Percentiles rank a stretch among this genome's conserved stretches.
These are phyloP conservation scores for Talinum fruticosum DNA, from an alignment of 148 eudicot species.

Conservation along the genomic window DNA sequence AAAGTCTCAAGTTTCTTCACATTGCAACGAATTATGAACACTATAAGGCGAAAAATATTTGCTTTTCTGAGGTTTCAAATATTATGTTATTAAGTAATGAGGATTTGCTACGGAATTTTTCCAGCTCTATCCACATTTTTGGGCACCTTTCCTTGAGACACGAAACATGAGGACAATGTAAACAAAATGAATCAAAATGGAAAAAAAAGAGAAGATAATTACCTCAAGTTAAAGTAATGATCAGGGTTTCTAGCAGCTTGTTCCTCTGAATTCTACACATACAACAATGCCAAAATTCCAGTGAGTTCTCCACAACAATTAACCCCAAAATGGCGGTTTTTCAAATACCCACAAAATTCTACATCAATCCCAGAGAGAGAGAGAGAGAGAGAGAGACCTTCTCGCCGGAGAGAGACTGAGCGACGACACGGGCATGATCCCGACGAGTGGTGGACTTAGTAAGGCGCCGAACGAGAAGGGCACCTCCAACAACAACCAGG, in stretches of 20 bases:
- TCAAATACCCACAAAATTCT: not conserved
- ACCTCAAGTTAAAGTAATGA: constrained; percentile 91
- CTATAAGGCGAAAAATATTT: not conserved
- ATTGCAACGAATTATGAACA: not conserved
- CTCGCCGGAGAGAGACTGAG: constrained; percentile 65
- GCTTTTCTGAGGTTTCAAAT: not conserved
- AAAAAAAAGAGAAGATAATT: not conserved
- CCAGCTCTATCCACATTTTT: not conserved
- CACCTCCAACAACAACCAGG: constrained; percentile 74
- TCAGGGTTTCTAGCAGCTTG: constrained; percentile 92
- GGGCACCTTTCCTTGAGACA: not conserved
- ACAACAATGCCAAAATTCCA: constrained; percentile 27
- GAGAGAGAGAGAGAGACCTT: constrained; percentile 35
- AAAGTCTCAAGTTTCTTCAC: not conserved
- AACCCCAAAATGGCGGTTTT: not conserved
- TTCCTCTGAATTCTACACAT: constrained; percentile 46
- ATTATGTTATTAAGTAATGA: not conserved
- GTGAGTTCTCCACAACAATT: constrained; percentile 8
- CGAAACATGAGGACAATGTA: not conserved
- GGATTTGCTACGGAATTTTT: not conserved
- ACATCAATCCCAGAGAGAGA: constrained; percentile 3
- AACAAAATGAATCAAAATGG: not conserved
- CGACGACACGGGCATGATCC: constrained; percentile 71
- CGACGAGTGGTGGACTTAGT: constrained; percentile 96
- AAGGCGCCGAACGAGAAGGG: constrained; percentile 59